These are phyloP conservation scores for Blepharisma stoltei DNA, from an alignment of 73 alveolate species.

Conservation along the genomic window DNA sequence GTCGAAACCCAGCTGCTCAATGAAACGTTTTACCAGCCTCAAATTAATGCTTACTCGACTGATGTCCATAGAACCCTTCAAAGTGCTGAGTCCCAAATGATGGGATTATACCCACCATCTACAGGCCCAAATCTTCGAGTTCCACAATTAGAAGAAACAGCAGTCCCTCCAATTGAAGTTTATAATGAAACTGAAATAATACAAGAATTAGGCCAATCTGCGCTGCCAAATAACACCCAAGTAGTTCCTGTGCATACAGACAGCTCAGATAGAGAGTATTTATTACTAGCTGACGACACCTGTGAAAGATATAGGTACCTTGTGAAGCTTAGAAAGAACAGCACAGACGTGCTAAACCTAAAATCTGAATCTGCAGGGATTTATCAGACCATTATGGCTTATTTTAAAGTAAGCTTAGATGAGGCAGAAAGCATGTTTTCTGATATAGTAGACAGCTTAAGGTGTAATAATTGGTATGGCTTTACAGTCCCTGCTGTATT, in stretches of 20 bases:
- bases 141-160: not conserved
- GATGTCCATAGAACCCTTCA: constrained; percentile 2
- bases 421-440: not conserved
- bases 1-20: not conserved
- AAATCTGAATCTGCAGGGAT: not conserved
- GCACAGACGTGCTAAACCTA: not conserved
- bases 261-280: not conserved
- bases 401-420: not conserved
- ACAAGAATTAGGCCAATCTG: not conserved
- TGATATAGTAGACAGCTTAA: not conserved
- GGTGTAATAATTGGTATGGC: not conserved
- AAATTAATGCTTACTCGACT: constrained; percentile 18
- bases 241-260: constrained; percentile 13
- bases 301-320: not conserved
- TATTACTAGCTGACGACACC: not conserved
- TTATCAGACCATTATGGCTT: not conserved
- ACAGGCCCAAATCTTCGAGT: constrained; percentile 17
- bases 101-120: constrained; percentile 20
- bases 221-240: constrained; percentile 5
- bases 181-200: not conserved
- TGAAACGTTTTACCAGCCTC: not conserved
- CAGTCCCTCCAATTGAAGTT: not conserved
- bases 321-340: not conserved
- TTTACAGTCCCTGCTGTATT: constrained; percentile 9
- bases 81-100: constrained; percentile 22